phyloP scores from a whole-genome alignment of 1,139 yeast species.

The Blastobotrys buckinghamii region DNA sequence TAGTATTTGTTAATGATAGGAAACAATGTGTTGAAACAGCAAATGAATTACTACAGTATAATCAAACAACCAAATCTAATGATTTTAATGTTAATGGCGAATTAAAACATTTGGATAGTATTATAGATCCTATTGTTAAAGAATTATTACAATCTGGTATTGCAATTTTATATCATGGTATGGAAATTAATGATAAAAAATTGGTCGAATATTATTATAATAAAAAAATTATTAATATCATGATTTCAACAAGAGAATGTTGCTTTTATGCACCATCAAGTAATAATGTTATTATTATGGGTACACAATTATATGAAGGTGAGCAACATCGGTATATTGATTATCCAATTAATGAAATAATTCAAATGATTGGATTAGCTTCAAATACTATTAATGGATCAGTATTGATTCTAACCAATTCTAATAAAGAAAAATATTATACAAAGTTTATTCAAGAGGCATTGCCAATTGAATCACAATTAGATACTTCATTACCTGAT shows the following conservation, averaged over 20 bases:
- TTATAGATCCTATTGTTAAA: slow-evolving; percentile 45
- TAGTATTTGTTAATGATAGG: slow-evolving; percentile 56
- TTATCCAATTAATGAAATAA: slow-evolving; percentile 57
- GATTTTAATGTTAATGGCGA: slow-evolving; percentile 34
- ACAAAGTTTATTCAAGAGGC: slow-evolving; percentile 67
- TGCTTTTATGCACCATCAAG: slow-evolving; percentile 47
- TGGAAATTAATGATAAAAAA: slow-evolving; percentile 49
- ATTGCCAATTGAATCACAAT: slow-evolving; percentile 76
- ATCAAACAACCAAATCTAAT: slow-evolving; percentile 35
- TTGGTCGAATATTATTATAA: slow-evolving; percentile 51
- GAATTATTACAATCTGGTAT: slow-evolving; percentile 55
- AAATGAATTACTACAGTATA: slow-evolving; percentile 36
- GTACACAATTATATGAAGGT: slow-evolving; percentile 71
- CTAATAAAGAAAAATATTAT: slow-evolving; percentile 56
- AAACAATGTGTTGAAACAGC: slow-evolving; percentile 51
- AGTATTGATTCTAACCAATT: slow-evolving; percentile 53
- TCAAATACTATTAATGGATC: slow-evolving; percentile 34
- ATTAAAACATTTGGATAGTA: slow-evolving; percentile 37
- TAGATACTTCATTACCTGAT: slow-evolving; percentile 56
- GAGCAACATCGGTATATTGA: slow-evolving; percentile 64
- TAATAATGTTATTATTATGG: slow-evolving; percentile 53
- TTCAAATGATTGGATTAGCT: slow-evolving; percentile 72
- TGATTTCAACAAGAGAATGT: slow-evolving; percentile 56
- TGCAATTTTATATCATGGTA: slow-evolving; percentile 56
- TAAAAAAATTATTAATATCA: slow-evolving; percentile 44